Percentiles rank a stretch among this genome's conserved stretches.
phyloP scores from a whole-genome alignment of 139 green algal genomes.

The Desmodesmus armatus region DNA sequence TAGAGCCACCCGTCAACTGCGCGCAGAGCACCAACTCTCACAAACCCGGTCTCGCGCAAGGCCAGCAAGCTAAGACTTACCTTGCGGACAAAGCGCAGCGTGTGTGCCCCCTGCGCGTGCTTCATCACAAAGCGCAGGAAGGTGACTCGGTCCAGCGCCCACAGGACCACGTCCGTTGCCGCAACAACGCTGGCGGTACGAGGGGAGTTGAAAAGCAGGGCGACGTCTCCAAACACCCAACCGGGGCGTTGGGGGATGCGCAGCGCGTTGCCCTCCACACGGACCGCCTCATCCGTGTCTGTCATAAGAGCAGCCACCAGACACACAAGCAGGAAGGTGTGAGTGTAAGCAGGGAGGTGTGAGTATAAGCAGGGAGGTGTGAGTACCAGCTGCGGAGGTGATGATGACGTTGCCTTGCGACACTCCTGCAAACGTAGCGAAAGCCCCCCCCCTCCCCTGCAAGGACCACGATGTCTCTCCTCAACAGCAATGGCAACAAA shows the following conservation, averaged over 20 bases:
- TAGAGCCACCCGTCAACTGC: too few relatives aligned
- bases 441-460: too few relatives aligned
- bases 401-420: too few relatives aligned
- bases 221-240: conserved; percentile 83
- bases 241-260: conserved; percentile 74
- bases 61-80: conserved; percentile 8
- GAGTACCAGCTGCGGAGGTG: too few relatives aligned
- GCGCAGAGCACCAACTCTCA: too few relatives aligned
- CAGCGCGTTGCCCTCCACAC: conserved; percentile 66
- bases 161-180: conserved; percentile 57
- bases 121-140: conserved; percentile 83
- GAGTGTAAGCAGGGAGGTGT: conserved; percentile 16
- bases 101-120: conserved; percentile 72
- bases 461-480: too few relatives aligned
- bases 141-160: conserved; percentile 71
- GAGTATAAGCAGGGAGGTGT: too few relatives aligned
- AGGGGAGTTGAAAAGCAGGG: conserved; percentile 80
- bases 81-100: conserved; percentile 81
- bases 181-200: conserved; percentile 79
- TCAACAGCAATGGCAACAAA: too few relatives aligned
- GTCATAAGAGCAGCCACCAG: too few relatives aligned
- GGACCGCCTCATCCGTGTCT: background rate
- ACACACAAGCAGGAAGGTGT: conserved; percentile 30
- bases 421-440: too few relatives aligned
- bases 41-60: too few relatives aligned